Base-by-base conservation (phyloP, 2,329 filamentous ascomycete species). In the Xylariaceae sp. region DNA sequence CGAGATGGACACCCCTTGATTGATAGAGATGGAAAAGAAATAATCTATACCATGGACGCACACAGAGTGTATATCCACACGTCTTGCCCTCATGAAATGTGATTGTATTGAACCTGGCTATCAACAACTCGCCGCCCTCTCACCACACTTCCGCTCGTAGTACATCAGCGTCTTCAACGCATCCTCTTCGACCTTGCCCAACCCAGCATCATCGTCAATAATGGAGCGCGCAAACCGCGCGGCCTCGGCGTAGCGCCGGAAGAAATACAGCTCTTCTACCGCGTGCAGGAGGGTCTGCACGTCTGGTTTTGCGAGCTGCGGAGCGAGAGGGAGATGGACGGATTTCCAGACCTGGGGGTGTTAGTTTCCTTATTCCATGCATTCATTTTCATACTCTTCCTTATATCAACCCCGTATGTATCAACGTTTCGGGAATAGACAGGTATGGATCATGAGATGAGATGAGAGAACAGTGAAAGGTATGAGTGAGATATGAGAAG, bases 261-360 rank as follows among this genome's bases (percentile, higher is more conserved):
- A 79, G 68, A 82, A 84, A 65, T 84, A 84, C 50, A 84, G 73
- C 70, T 85, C 82, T 67, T 84, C 82, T 6, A 81, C 78, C 0
- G 82, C 82, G 65, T 84, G 81, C 17, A 83, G 60, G 8, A 81
- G 65, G n/a, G 79, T 75, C 63, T 84, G 80, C 1, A 75, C 72
- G 39, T 77, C 74, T 48, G 75, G 76, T 65, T 84, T 85, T 37
- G 74, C 72, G 3, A 76, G 67, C 37, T 52, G 61, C 8, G 66
- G 62, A 2, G 63, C 64, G 9, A 81, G 63, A 0, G 81, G 80
- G 1, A 82, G 64, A 4, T 67, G 60, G 42, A 82, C 70, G 0
- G 70, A 72, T 49, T 77, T 71, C 68, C 74, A 73, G 23, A 83
- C 75, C 81, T 83, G 57, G 5, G 13, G 42, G 42, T 42, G n/a